These are phyloP conservation scores for Mycena rebaudengoi DNA, from an alignment of 768 basidiomycete species.

Conservation along the genomic window DNA sequence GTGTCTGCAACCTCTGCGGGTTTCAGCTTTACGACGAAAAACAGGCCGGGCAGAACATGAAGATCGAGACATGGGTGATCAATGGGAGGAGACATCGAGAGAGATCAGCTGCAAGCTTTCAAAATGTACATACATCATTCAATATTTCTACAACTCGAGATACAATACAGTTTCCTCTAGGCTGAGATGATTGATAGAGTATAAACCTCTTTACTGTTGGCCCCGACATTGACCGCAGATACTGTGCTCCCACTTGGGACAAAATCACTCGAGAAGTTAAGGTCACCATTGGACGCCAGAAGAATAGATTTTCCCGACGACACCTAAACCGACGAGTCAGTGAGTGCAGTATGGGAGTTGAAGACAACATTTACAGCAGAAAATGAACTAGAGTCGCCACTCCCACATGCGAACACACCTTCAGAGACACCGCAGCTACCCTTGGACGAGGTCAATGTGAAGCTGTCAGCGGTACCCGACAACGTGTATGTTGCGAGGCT, in stretches of 20 bases:
- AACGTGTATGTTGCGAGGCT: constrained; percentile 64
- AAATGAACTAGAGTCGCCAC: constrained; percentile 58
- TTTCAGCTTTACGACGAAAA: constrained; percentile 56
- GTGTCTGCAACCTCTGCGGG: constrained; percentile 34
- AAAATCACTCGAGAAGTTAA: constrained; percentile 58
- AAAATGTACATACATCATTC: background rate
- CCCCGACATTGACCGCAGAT: constrained; percentile 48
- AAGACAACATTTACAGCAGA: constrained; percentile 50
- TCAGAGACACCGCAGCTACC: constrained; percentile 61
- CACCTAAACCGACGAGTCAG: constrained; percentile 41
- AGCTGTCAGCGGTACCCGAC: constrained; percentile 55
- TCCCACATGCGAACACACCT: constrained; percentile 59
- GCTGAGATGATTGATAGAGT: constrained; percentile 48
- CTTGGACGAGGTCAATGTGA: constrained; percentile 68
- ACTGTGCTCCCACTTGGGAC: constrained; percentile 60
- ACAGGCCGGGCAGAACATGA: constrained; percentile 51
- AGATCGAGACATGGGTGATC: constrained; percentile 57
- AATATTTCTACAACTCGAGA: background rate
- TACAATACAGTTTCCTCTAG: constrained; percentile 21
- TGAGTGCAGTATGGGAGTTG: background rate
- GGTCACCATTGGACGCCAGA: constrained; percentile 58
- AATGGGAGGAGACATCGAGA: constrained; percentile 57
- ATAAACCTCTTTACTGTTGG: constrained; percentile 43
- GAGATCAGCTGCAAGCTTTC: too few species aligned
- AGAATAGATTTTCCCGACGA: constrained; percentile 56